Conservation (phyloP, 2,329 filamentous ascomycete species). For the Phialophora verrucosa region DNA sequence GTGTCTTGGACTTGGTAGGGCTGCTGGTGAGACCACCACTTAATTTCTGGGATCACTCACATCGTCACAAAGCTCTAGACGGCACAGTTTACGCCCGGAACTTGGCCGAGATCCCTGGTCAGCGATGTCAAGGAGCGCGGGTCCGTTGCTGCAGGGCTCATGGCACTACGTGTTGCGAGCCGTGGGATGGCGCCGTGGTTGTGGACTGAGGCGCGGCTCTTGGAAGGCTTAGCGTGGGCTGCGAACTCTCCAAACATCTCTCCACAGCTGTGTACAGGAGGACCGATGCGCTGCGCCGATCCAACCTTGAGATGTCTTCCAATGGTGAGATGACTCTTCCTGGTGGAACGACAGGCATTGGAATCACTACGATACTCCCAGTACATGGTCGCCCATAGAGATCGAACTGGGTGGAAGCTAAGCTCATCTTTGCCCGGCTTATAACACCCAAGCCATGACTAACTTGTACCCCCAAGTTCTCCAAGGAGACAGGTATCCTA, state of each 20-base stretch:
- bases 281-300: background rate
- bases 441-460: background rate
- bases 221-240: background rate
- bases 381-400: background rate
- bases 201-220: background rate
- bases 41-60: background rate
- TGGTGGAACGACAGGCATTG: background rate
- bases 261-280: background rate
- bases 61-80: background rate
- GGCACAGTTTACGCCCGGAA: background rate
- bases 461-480: background rate
- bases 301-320: background rate
- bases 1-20: background rate
- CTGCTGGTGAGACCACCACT: background rate
- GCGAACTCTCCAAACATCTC: background rate
- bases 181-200: conserved; percentile 4
- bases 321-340: no score
- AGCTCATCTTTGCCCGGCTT: background rate
- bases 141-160: background rate
- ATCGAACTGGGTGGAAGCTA: background rate
- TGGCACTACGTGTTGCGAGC: background rate
- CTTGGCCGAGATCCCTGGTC: background rate
- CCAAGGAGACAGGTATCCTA: background rate
- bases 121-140: background rate
- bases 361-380: background rate